phyloP scores from a whole-genome alignment of 192 early-diverging fungal genomes.

The Coemansia sp. region DNA sequence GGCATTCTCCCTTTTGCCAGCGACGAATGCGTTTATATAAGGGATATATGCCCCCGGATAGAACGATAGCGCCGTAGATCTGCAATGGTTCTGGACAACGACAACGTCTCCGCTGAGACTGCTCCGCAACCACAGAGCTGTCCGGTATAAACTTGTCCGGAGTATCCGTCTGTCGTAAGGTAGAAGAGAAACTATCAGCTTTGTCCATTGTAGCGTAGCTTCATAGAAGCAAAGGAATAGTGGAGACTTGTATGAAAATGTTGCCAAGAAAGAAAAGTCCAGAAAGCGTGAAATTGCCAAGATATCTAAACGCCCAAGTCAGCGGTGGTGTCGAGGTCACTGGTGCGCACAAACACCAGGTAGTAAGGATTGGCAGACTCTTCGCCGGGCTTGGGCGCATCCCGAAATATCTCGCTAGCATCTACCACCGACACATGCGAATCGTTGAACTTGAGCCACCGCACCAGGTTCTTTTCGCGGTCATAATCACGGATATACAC shows the following conservation, averaged over 20 bases:
- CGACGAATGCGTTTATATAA: slow-evolving; percentile 33
- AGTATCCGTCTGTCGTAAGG: slow-evolving; percentile 2
- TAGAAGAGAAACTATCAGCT: background rate
- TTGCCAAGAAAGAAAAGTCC: background rate
- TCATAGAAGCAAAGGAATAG: background rate
- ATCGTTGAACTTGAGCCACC: slow-evolving; percentile 78
- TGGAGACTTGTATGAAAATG: background rate
- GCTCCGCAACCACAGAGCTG: background rate
- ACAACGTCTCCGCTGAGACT: background rate
- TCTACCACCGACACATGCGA: slow-evolving; percentile 60
- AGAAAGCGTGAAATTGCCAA: background rate
- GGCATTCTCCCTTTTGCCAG: slow-evolving; percentile 20
- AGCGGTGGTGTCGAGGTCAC: slow-evolving; percentile 12
- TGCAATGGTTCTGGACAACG: slow-evolving; percentile 10
- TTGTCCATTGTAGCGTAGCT: too few species aligned
- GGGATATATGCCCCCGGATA: slow-evolving; percentile 24
- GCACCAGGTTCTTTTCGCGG: slow-evolving; percentile 16
- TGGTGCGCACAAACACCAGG: slow-evolving; percentile 62
- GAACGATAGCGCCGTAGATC: slow-evolving; percentile 5
- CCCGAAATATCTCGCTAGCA: slow-evolving; percentile 58
- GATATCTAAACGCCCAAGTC: slow-evolving; percentile 1
- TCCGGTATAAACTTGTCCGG: slow-evolving; percentile 3
- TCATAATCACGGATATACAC: slow-evolving; percentile 65
- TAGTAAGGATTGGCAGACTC: slow-evolving; percentile 66
- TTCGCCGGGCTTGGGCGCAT: slow-evolving; percentile 49